These are phyloP conservation scores for Otatea glauca DNA, from an alignment of 176 grass and related monocot genomes.

Conservation along the genomic window DNA sequence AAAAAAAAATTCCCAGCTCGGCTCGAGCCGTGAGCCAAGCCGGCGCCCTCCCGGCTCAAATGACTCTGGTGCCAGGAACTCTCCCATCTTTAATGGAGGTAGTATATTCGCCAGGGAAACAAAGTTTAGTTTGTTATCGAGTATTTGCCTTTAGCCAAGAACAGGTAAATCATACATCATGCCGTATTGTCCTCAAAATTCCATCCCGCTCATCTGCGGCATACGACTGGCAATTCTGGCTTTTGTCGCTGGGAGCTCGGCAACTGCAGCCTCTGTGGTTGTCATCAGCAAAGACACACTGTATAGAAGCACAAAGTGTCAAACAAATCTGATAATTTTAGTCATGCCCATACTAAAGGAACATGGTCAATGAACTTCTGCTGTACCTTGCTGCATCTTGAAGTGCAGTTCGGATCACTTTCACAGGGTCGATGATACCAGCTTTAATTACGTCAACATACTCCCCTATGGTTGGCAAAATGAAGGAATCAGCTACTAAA, in stretches of 20 bases:
- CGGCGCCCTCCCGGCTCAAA: no score
- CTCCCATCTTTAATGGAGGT: no score
- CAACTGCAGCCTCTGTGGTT: conserved; percentile 74
- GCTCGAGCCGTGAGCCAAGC: no score
- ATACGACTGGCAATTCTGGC: conserved; percentile 59
- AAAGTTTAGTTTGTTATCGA: conserved; percentile 3
- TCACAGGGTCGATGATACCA: conserved; percentile 87
- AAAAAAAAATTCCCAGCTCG: no score
- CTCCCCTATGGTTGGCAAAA: conserved; percentile 59
- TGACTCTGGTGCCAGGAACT: no score
- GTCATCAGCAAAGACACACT: conserved; percentile 87
- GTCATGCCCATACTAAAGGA: background rate
- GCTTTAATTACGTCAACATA: conserved; percentile 96
- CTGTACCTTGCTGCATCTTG: conserved; percentile 82
- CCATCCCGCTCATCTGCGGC: conserved; percentile 70
- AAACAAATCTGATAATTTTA: conserved; percentile 1
- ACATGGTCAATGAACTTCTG: background rate
- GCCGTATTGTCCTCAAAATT: conserved; percentile 41
- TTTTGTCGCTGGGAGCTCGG: conserved; percentile 66
- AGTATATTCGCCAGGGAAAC: background rate
- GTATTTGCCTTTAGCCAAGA: background rate
- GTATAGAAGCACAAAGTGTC: conserved; percentile 26
- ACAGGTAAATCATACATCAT: background rate
- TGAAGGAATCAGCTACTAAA: background rate
- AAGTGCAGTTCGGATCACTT: conserved; percentile 86